Evolutionary conservation across 768 basidiomycete genomes (phyloP).

Genomic region (Suillus clintonianus): DNA sequence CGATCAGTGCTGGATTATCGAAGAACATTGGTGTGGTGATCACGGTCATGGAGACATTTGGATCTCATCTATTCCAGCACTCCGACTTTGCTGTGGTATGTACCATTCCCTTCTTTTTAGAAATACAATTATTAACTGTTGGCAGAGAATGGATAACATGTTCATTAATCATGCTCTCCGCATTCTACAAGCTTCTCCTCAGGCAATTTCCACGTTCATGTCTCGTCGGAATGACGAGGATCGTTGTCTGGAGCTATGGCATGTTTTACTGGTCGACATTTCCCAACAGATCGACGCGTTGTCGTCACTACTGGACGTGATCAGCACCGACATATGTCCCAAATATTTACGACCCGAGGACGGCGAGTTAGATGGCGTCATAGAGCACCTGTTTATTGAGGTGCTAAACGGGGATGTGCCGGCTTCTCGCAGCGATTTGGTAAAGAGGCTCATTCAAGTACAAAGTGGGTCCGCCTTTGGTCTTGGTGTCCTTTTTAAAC

Average conservation of each 20-base stretch:
- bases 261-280: constrained; percentile 45
- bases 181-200: constrained; percentile 43
- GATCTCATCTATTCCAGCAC: constrained; percentile 49
- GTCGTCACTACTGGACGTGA: constrained; percentile 43
- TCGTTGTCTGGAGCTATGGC: constrained; percentile 44
- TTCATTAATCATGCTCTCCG: constrained; percentile 38
- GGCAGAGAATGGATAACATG: constrained; percentile 49
- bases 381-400: constrained; percentile 41
- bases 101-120: constrained; percentile 3
- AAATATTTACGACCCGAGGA: constrained; percentile 44
- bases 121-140: background rate
- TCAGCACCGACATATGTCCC: constrained; percentile 41
- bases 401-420: constrained; percentile 31
- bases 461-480: constrained; percentile 35
- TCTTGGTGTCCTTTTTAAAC: background rate
- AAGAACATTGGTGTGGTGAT: constrained; percentile 32
- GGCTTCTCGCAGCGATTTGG: constrained; percentile 30
- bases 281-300: constrained; percentile 35
- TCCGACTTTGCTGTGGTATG: constrained; percentile 45
- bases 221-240: constrained; percentile 37
- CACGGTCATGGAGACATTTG: constrained; percentile 53
- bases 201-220: background rate
- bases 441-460: constrained; percentile 41
- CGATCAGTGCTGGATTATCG: constrained; percentile 9
- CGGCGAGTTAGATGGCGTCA: constrained; percentile 46